Percentiles rank a stretch among this genome's conserved stretches.
Conservation (phyloP, 2,329 filamentous ascomycete genomes). For the Penicillium corylophilum region DNA sequence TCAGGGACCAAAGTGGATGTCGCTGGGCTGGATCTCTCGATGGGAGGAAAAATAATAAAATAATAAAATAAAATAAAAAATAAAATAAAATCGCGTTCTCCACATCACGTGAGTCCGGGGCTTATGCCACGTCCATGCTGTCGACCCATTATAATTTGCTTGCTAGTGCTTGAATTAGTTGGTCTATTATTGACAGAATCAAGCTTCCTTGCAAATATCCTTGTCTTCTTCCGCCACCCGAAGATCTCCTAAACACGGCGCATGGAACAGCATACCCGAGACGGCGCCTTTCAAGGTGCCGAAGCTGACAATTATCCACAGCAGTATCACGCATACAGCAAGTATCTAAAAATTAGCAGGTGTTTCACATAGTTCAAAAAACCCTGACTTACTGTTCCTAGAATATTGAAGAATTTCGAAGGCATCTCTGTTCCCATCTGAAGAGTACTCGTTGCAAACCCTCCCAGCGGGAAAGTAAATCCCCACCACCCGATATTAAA, state of each 20-base stretch:
- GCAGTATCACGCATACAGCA: constrained; percentile 50
- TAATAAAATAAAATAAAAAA: constrained; percentile 21
- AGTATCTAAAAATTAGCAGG: constrained; percentile 41
- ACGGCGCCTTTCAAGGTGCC: constrained; percentile 51
- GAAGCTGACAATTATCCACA: constrained; percentile 57
- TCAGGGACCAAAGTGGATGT: constrained; percentile 24
- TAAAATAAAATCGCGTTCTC: constrained; percentile 20
- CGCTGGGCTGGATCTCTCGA: constrained; percentile 24
- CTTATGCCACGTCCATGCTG: constrained; percentile 1
- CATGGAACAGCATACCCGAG: constrained; percentile 53
- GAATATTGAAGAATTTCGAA: constrained; percentile 55
- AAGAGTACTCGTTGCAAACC: constrained; percentile 51
- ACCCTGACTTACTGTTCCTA: constrained; percentile 49
- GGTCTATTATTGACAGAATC: neutral
- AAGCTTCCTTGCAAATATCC: constrained; percentile 18
- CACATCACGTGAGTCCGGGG: constrained; percentile 24
- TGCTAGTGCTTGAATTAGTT: neutral
- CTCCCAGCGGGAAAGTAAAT: constrained; percentile 60
- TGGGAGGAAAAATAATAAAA: constrained; percentile 19
- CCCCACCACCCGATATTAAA: constrained; percentile 66
- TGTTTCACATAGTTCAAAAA: neutral
- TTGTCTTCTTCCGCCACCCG: constrained; percentile 17
- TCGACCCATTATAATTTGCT: neutral
- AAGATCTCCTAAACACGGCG: constrained; percentile 52
- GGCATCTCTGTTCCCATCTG: constrained; percentile 52